Base-by-base conservation (phyloP, 1,139 yeast species). In the Kurtzmaniella quercitrusa region DNA sequence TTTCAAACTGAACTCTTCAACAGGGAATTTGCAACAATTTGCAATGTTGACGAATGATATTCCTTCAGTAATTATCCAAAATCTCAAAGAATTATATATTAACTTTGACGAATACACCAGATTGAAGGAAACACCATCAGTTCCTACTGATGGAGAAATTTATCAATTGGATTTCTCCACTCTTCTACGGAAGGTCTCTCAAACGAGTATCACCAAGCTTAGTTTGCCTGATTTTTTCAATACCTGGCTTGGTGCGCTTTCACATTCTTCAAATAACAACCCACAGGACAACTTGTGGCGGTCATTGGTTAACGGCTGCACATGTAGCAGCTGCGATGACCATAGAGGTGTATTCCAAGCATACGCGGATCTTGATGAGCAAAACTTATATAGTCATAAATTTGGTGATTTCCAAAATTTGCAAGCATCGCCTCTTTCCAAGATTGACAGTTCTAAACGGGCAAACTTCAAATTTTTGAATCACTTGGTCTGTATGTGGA, bases 141-240 rank as follows among this genome's bases (percentile, higher is more conserved):
- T 36, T 25, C 36, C 25, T 12, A 17, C 21, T 11, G 37, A 27
- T 6, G 36, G 31, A 12, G 40, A 25, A n/a, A 14, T 41, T 15
- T n/a, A 17, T 11, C 19, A 36, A 25, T 45, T 55, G 29, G 54
- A 46, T 24, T 25, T 40, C 10, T 21, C 21, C 11, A 42, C 25
- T 10, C 25, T 41, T 17, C 11, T 38, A 41, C 41, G 15, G 39
- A 40, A 17, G 37, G 44, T 10, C 45, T 44, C 31, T 2, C 45
- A 54, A 16, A 38, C 50, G 0, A 46, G 48, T 15, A 45, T 59
- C 17, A 38, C 46, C 8, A 50, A 49, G 21, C 44, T 62, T 24
- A 47, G 51, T 2, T 47, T 62, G 14, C 66, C 66, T 1, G 66
- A 62, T 46, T 62, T 59, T 39, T 59, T 61, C 49, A 50, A 58